Evolutionary conservation across 2,329 filamentous ascomycete genomes (phyloP).

Genomic region (Colletotrichum plurivorum): DNA sequence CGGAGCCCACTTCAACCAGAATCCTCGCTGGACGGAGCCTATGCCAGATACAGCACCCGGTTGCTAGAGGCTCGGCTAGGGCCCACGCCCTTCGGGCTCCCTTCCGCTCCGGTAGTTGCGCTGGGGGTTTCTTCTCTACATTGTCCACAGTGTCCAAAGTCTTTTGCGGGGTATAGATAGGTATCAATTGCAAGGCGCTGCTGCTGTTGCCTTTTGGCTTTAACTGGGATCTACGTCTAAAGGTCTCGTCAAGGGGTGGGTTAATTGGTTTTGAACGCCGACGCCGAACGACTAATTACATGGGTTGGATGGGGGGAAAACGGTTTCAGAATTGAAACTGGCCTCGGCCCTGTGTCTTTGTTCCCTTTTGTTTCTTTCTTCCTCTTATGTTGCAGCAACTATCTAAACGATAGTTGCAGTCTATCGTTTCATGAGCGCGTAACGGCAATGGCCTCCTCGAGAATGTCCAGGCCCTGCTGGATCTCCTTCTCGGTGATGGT

Average conservation of each 20-base stretch:
- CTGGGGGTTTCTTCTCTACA: too few relatives aligned
- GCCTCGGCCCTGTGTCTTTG: background rate
- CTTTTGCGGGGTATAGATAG: too few relatives aligned
- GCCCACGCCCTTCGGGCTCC: too few relatives aligned
- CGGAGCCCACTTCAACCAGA: too few relatives aligned
- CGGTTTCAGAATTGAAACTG: too few relatives aligned
- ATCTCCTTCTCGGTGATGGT: constrained; percentile 87
- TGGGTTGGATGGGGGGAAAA: background rate
- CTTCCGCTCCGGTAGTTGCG: too few relatives aligned
- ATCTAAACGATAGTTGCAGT: too few relatives aligned
- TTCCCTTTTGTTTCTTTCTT: background rate
- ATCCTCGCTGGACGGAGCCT: too few relatives aligned
- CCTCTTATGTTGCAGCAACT: too few relatives aligned
- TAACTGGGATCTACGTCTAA: constrained; percentile 31
- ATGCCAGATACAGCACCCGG: too few relatives aligned
- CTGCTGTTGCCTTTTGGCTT: background rate
- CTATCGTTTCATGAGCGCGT: constrained; percentile 49
- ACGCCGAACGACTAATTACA: constrained; percentile 30
- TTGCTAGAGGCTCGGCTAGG: too few relatives aligned
- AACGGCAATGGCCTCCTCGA: constrained; percentile 75
- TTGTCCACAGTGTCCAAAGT: too few relatives aligned
- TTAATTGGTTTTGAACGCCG: constrained; percentile 30
- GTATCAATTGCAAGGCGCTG: background rate
- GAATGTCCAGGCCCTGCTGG: constrained; percentile 79
- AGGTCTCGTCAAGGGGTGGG: background rate